Evolutionary conservation across 2,329 filamentous ascomycete species (phyloP), one percentile per base, ranked within the genome.

Genomic region (Pseudonectria buxi): DNA sequence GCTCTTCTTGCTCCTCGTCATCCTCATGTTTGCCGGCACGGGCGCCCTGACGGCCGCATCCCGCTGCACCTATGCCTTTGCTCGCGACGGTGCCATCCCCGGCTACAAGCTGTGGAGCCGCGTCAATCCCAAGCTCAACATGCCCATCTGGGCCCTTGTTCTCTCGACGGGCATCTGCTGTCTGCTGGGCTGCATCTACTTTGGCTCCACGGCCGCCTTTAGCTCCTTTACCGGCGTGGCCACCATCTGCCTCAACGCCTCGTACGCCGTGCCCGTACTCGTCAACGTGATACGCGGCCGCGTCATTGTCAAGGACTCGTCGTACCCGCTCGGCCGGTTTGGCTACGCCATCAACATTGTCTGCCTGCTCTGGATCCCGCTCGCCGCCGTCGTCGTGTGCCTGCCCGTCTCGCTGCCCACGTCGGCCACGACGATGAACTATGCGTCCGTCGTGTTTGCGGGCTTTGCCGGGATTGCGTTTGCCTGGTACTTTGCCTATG

Each of bases 201-300:
- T 89, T 45, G 85, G 85, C 9, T 84, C 79, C 2, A 74, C 76
- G 0, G 81, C 83, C 0, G 85, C 85, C 0, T 89, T 89, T 65
- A 83, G 82, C 65, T 81, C 78, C 9, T 88, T 89, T 59, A 88
- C 83, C 0, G 83, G 83, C 18, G 83, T 87, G 1, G 84, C 83
- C 2, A 88, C 83, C 4, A 87, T 89, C 54, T 87, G 83, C 45
- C 72, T 89, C 1, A 82, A 78, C 1, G 78, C 79, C 4, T 86
- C 81, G 0, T 89, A 89, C 56, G 83, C 80, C 11, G 69, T 87
- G 12, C 85, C 85, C 0, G 86, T 89, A 36, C 61, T 87, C 10
- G 79, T 89, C 39, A 82, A 72, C 10, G 62, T 89, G 3, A 48
- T 87, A 2, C 74, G 81, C 12, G 71, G 78, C 9, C 74, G 85